Percentiles rank a stretch among this genome's conserved stretches.
phyloP scores from a whole-genome alignment of 2,329 filamentous ascomycete genomes.

The Raffaelea albimanens region DNA sequence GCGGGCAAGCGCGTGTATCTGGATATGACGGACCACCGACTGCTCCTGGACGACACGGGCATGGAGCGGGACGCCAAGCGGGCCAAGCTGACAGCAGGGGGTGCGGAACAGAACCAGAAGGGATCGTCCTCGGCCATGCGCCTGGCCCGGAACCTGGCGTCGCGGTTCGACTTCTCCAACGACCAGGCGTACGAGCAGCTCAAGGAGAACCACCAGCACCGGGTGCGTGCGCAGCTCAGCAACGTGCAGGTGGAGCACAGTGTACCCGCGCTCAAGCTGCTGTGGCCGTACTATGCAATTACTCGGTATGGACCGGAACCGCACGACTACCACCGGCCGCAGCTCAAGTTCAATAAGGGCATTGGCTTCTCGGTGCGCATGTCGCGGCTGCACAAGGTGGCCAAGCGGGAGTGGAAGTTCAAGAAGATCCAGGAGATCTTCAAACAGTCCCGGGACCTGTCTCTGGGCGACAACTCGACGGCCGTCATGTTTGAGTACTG shows the following conservation, averaged over 20 bases:
- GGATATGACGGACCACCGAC: conserved; percentile 78
- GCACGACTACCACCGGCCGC: conserved; percentile 75
- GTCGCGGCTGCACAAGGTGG: conserved; percentile 50
- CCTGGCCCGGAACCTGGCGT: conserved; percentile 61
- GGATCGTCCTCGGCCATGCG: conserved; percentile 56
- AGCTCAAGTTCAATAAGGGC: conserved; percentile 61
- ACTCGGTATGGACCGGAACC: conserved; percentile 61
- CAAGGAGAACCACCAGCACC: conserved; percentile 95
- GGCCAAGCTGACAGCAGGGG: conserved; percentile 40
- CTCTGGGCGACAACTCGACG: conserved; percentile 79
- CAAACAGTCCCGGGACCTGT: conserved; percentile 69
- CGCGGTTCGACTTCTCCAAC: conserved; percentile 92
- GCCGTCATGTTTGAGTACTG: conserved; percentile 90
- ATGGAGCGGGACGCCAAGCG: conserved; percentile 54
- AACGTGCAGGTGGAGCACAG: conserved; percentile 92
- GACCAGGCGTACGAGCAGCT: conserved; percentile 92
- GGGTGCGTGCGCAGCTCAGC: conserved; percentile 84
- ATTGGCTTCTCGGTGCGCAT: conserved; percentile 63
- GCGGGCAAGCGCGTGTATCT: conserved; percentile 71
- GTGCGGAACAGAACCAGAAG: conserved; percentile 31
- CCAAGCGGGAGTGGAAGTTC: conserved; percentile 78
- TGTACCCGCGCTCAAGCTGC: conserved; percentile 79
- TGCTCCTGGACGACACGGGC: conserved; percentile 73
- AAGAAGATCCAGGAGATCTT: conserved; percentile 73
- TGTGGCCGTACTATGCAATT: conserved; percentile 94